phyloP scores from a whole-genome alignment of 116 monocot genomes.

The Iris pallida region DNA sequence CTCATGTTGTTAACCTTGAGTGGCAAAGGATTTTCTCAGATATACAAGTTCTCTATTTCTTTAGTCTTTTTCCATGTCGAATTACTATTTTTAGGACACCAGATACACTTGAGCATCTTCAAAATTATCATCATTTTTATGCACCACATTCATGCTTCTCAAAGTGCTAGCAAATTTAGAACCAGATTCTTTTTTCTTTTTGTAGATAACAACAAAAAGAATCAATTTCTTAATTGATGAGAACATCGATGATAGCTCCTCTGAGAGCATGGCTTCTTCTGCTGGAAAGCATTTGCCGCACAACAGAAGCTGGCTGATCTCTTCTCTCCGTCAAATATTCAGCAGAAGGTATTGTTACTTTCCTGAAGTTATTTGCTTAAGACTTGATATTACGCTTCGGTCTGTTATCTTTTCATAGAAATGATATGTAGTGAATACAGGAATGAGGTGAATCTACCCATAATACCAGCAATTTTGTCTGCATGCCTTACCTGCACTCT shows the following conservation, averaged over 20 bases:
- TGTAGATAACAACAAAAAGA: constrained; percentile 84
- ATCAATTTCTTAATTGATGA: constrained; percentile 77
- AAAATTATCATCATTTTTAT: too few species aligned
- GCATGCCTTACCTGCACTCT: too few species aligned
- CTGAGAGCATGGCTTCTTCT: constrained; percentile 28
- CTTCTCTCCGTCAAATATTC: constrained; percentile 82
- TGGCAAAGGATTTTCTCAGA: too few species aligned
- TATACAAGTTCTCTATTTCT: too few species aligned
- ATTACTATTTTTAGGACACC: too few species aligned
- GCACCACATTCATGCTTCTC: too few species aligned
- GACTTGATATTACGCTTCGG: neutral
- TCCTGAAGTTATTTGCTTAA: constrained; percentile 6
- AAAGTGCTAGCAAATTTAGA: constrained; percentile 2
- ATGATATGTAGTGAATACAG: neutral
- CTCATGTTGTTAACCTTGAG: too few species aligned
- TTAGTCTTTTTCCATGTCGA: too few species aligned
- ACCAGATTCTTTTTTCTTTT: constrained; percentile 2
- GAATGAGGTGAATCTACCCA: too few species aligned
- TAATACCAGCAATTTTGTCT: too few species aligned
- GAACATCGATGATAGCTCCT: constrained; percentile 17
- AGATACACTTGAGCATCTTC: too few species aligned
- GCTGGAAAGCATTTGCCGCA: constrained; percentile 33
- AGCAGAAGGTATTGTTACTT: constrained; percentile 60
- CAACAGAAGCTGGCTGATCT: constrained; percentile 83
- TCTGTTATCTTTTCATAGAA: neutral